Conservation (phyloP, 306 rosid species). For the cucumber (Cucumis sativus) region DNA sequence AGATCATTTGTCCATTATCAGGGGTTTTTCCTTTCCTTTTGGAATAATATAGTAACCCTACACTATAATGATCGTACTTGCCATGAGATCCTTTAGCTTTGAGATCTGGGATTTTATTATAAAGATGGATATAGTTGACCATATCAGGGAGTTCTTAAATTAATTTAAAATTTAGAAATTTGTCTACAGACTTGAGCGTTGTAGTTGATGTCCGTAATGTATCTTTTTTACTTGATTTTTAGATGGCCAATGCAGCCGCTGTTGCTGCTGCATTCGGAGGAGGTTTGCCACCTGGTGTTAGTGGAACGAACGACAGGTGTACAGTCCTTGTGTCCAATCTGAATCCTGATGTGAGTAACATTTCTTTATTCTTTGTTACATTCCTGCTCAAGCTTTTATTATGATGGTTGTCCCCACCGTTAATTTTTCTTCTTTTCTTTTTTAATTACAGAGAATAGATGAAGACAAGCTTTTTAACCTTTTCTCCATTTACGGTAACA, state of each 20-base stretch:
- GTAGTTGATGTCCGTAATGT: neutral
- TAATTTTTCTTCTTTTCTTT: neutral
- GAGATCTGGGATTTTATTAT: neutral
- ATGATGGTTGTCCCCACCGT: neutral
- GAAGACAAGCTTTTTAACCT: conserved; percentile 96
- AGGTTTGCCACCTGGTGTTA: conserved; percentile 92
- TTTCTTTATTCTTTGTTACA: neutral
- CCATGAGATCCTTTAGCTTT: neutral
- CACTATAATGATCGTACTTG: neutral
- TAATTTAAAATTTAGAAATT: neutral
- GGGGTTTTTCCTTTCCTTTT: neutral
- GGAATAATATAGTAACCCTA: neutral
- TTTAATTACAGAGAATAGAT: conserved; percentile 59
- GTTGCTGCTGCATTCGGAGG: conserved; percentile 92
- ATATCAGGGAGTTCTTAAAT: neutral
- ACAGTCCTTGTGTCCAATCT: conserved; percentile 86
- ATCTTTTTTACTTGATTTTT: conserved; percentile 14
- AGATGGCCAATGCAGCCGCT: conserved; percentile 89
- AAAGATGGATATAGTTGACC: neutral
- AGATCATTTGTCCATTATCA: conserved; percentile 4
- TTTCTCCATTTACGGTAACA: conserved; percentile 95
- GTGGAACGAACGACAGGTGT: conserved; percentile 96
- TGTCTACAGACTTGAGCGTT: neutral
- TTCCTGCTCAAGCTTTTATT: conserved; percentile 1
- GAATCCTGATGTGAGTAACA: conserved; percentile 72